Evolutionary conservation across 208 protist species (phyloP).

Genomic region (Herpetomonas samuelpessoai): DNA sequence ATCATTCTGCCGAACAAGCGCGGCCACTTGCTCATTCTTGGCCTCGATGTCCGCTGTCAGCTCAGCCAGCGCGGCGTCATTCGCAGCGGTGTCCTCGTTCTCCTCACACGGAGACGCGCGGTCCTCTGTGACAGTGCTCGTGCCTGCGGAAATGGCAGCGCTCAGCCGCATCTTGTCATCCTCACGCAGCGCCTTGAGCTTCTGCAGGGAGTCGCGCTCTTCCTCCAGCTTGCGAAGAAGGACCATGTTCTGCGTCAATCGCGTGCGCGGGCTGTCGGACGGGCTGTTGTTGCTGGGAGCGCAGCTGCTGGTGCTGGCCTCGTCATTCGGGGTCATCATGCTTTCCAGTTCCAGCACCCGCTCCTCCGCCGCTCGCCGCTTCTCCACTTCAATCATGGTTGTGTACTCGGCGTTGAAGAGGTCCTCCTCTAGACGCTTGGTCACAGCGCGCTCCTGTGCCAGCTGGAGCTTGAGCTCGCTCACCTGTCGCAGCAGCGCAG

Average conservation of each 20-base stretch:
- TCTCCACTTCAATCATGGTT: conserved; percentile 76
- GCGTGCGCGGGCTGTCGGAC: background rate
- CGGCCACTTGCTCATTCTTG: conserved; percentile 18
- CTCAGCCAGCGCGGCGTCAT: conserved; percentile 11
- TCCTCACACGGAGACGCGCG: background rate
- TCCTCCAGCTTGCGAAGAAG: conserved; percentile 26
- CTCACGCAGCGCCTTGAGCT: conserved; percentile 20
- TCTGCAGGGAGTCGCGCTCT: conserved; percentile 23
- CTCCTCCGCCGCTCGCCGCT: conserved; percentile 59
- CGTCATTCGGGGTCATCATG: background rate
- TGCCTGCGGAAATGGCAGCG: conserved; percentile 2
- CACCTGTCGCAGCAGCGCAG: conserved; percentile 13
- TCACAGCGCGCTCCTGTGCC: conserved; percentile 38
- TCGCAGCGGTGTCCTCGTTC: background rate
- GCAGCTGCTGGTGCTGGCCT: conserved; percentile 3
- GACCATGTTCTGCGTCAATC: conserved; percentile 10
- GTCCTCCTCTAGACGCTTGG: conserved; percentile 72
- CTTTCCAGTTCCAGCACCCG: conserved; percentile 37
- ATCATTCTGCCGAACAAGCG: conserved; percentile 36
- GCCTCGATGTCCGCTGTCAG: conserved; percentile 23
- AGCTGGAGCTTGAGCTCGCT: conserved; percentile 28
- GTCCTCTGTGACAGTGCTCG: too few relatives aligned
- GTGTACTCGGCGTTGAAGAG: conserved; percentile 84
- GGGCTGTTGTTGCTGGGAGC: background rate
- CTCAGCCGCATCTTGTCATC: conserved; percentile 14